Evolutionary conservation across 306 rosid genomes (phyloP), one percentile per base, ranked within the genome.

Genomic region (Biancaea sappan): DNA sequence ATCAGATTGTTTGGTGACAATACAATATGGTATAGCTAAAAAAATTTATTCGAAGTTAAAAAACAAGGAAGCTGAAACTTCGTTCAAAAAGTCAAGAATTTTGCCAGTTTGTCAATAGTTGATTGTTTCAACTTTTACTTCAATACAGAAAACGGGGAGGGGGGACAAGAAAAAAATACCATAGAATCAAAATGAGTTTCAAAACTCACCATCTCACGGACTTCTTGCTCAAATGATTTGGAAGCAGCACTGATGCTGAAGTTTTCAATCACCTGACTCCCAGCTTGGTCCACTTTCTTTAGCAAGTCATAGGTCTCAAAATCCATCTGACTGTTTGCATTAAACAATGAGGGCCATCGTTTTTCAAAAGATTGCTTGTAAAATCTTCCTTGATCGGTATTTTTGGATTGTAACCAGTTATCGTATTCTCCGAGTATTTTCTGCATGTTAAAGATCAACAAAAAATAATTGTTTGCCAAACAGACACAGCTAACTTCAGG

Each of bases 241-340:
- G 96, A 86, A 72, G 89, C 93, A 79, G 93, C 93, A 76, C 74
- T 78, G 22, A 87, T 78, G 79, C 91, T 86, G 81, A 92, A 91
- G 78, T 79, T 83, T 81, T 80, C 85, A 47, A 92, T 81, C 80
- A 85, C 87, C 83, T 73, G 73, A 83, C 78, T 79, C 69, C 96
- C 85, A 72, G 83, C 84, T 76, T 82, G 76, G 64, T 90, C 84
- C 69, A 80, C 84, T 80, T 86, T 86, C 77, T 82, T 84, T 65
- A 86, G 77, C 50, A 79, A 84, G 56, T 85, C 88, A 48, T 81
- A 60, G 10, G 77, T 81, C 85, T 85, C 97, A 71, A 75, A 60
- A 79, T 83, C 78, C 81, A 76, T 81, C 86, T 71, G 83, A 64
- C 78, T 81, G 32, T 69, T 69, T 81, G 84, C 84, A 61, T 72